phyloP scores from a whole-genome alignment of 176 grass and related monocot genomes.

The Carex myosuroides region DNA sequence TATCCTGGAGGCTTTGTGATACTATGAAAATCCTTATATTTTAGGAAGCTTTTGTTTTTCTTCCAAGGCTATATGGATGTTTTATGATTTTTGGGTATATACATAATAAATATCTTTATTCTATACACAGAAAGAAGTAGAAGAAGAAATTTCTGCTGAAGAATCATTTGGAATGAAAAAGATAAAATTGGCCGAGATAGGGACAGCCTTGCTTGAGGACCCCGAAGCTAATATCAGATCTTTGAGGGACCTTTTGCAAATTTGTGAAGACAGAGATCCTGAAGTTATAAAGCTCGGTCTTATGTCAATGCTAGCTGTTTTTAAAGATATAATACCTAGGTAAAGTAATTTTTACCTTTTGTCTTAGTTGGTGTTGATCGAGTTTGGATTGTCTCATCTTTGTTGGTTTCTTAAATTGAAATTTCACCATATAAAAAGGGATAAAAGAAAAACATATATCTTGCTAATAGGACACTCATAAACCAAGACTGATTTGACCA shows the following conservation, averaged over 20 bases:
- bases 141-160: constrained; percentile 88
- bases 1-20: not conserved
- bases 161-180: constrained; percentile 85
- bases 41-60: not conserved
- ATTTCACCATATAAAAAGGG: not conserved
- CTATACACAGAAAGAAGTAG: constrained; percentile 61
- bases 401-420: not conserved
- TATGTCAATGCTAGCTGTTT: constrained; percentile 91
- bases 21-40: not conserved
- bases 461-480: not conserved
- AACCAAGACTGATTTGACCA: not conserved
- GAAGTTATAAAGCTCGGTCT: constrained; percentile 75
- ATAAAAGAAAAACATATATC: not conserved
- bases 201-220: constrained; percentile 80
- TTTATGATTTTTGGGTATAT: constrained; percentile 1
- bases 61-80: not conserved
- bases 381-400: not conserved
- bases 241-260: constrained; percentile 68
- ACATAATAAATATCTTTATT: constrained; percentile 14
- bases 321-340: constrained; percentile 91
- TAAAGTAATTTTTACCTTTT: not conserved
- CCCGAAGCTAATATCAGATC: constrained; percentile 82
- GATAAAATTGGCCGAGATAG: constrained; percentile 75
- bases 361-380: not conserved
- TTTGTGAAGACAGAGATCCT: constrained; percentile 65